These are phyloP conservation scores for Globisporangium abappressorium DNA, from an alignment of 352 stramenopile species.

Conservation along the genomic window DNA sequence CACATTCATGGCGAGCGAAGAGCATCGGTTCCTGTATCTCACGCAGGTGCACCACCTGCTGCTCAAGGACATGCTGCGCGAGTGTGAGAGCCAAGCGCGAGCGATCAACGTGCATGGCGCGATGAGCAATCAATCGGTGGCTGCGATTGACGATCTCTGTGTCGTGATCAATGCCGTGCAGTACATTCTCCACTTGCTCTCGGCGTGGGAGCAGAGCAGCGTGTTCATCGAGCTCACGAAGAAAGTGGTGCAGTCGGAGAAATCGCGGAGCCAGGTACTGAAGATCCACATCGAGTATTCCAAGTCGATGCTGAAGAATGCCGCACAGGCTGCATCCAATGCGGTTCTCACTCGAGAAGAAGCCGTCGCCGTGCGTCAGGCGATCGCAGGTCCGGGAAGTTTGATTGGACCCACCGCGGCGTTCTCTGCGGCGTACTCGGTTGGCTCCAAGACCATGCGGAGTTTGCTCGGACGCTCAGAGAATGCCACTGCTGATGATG, in stretches of 20 bases:
- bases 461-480: slow-evolving; percentile 47
- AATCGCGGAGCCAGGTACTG: slow-evolving; percentile 49
- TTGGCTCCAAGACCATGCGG: slow-evolving; percentile 70
- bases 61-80: slow-evolving; percentile 26
- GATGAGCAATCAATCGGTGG: background rate
- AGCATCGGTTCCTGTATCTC: slow-evolving; percentile 77
- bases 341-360: slow-evolving; percentile 65
- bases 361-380: slow-evolving; percentile 63
- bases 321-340: slow-evolving; percentile 40
- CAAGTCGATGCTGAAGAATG: slow-evolving; percentile 40
- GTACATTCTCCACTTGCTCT: slow-evolving; percentile 35
- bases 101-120: slow-evolving; percentile 4
- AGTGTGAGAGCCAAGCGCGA: slow-evolving; percentile 17
- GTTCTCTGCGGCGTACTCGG: slow-evolving; percentile 68
- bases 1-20: slow-evolving; percentile 51
- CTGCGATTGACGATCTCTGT: slow-evolving; percentile 29
- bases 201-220: slow-evolving; percentile 59
- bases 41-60: slow-evolving; percentile 63
- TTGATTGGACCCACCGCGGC: slow-evolving; percentile 73
- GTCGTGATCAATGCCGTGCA: slow-evolving; percentile 49
- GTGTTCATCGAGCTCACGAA: slow-evolving; percentile 67
- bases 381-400: slow-evolving; percentile 55
- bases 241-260: slow-evolving; percentile 54
- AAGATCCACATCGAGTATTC: slow-evolving; percentile 65
- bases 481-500: background rate